Base-by-base conservation (phyloP, 306 rosid genomes). In the Casuarina glauca region DNA sequence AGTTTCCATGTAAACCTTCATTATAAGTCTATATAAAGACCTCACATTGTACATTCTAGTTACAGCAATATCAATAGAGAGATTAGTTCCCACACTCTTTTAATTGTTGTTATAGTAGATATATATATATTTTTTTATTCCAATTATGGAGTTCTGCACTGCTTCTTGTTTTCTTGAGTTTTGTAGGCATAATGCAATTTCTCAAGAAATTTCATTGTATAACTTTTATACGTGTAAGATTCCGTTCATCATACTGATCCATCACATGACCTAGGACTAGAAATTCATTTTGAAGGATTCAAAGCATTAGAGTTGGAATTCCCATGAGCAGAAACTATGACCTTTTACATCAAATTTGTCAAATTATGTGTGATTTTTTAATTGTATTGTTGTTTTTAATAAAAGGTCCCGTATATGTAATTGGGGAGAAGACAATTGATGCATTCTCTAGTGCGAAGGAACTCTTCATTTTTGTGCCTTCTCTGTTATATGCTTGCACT, bases 391-490 rank as follows among this genome's bases (percentile, higher is more conserved):
- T 75, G 62, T 85, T 73, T 19, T 75, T 74, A 82, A 54, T 68
- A 83, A 50, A 80, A 94, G 98, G 95, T 66, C 86, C 86, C 57
- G 48, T 86, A 62, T 86, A 86, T 87, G 81, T 92, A 64, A 89
- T 91, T 12, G 87, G 90, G 81, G 98, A 94, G 83, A 94, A 92
- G 82, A 89, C 81, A 71, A 83, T 92, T 84, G 95, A 92, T 88
- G 97, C 89, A 66, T 87, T 84, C 82, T 92, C 97, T 38, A 95
- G 97, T 60, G 88, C 92, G 66, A 88, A 97, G 87, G 98, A 94
- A 79, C 78, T 94, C 50, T 63, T 83, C 60, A 76, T 94, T 74
- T 90, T 76, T 74, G 97, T 89, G 79, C 98, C 97, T 49, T 90
- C 88, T 84, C 86, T 94, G 76, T 81, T 94, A 78, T 94, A 92